A percentile compares a stretch with the other conserved stretches of the same genome.
These are phyloP conservation scores for Hypoxylon fuscum DNA, from an alignment of 495 filamentous ascomycete genomes.

Conservation along the genomic window DNA sequence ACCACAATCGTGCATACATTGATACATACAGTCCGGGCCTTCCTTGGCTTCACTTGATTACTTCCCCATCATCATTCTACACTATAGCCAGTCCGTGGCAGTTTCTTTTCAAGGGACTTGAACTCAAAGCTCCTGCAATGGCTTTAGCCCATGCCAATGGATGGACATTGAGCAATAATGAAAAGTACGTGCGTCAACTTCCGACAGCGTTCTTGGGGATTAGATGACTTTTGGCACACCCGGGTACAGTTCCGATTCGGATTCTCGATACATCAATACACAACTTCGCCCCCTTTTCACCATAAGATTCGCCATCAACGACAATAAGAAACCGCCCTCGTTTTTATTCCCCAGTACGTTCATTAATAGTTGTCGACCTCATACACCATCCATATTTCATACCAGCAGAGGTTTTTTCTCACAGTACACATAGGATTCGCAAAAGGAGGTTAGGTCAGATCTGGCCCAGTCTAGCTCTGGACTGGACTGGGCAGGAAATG, in stretches of 20 bases:
- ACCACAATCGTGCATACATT: no score
- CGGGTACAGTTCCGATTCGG: constrained; percentile 26
- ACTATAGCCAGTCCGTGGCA: no score
- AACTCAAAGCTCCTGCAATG: no score
- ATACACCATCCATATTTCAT: not conserved
- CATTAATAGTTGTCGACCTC: not conserved
- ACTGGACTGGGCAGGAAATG: no score
- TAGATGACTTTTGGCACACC: constrained; percentile 39
- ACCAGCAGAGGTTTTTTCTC: constrained; percentile 31
- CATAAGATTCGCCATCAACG: not conserved
- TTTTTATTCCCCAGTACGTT: not conserved
- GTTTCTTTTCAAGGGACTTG: no score
- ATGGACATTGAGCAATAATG: constrained; percentile 16
- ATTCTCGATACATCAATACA: not conserved
- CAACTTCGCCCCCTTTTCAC: not conserved
- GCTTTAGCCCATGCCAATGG: no score
- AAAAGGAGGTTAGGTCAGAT: no score
- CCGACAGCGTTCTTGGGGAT: constrained; percentile 37
- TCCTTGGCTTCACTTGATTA: no score
- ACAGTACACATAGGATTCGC: constrained; percentile 27
- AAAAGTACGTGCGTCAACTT: constrained; percentile 45
- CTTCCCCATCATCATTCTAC: no score
- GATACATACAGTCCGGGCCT: no score
- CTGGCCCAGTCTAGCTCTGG: no score
- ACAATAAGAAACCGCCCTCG: not conserved